A percentile compares a stretch with the other conserved stretches of the same genome.
These are phyloP conservation scores for Avena sativa DNA, from an alignment of 176 grass and related monocot species.

Conservation along the genomic window DNA sequence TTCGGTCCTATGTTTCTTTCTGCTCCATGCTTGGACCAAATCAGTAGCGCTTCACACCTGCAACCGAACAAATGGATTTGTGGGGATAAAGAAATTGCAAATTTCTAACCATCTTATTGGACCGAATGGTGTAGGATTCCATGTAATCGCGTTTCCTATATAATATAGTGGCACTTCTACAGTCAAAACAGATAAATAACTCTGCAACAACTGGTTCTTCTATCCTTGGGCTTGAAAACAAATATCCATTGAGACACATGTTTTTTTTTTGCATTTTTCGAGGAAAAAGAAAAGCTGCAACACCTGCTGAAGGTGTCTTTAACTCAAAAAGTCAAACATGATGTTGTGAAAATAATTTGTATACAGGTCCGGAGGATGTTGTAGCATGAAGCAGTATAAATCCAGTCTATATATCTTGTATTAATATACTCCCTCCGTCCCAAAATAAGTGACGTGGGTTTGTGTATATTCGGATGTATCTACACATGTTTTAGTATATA, in stretches of 20 bases:
- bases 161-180: not conserved
- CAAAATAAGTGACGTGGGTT: no score
- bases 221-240: not conserved
- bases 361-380: not conserved
- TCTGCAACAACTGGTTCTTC: not conserved
- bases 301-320: not conserved
- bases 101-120: not conserved
- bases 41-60: slow-evolving; percentile 6
- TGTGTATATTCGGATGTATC: no score
- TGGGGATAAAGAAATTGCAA: not conserved
- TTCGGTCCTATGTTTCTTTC: not conserved
- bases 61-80: not conserved
- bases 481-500: no score
- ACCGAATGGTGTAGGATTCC: not conserved
- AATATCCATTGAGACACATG: not conserved
- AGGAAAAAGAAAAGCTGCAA: not conserved
- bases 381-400: not conserved
- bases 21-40: not conserved
- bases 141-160: not conserved
- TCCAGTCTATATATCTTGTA: not conserved
- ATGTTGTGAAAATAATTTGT: not conserved
- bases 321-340: slow-evolving; percentile 2
- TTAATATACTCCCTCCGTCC: not conserved
- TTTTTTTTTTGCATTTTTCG: not conserved
- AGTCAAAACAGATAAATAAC: not conserved